phyloP scores from a whole-genome alignment of 1,284 basidiomycete species.

The Cutaneotrichosporon spelunceum region DNA sequence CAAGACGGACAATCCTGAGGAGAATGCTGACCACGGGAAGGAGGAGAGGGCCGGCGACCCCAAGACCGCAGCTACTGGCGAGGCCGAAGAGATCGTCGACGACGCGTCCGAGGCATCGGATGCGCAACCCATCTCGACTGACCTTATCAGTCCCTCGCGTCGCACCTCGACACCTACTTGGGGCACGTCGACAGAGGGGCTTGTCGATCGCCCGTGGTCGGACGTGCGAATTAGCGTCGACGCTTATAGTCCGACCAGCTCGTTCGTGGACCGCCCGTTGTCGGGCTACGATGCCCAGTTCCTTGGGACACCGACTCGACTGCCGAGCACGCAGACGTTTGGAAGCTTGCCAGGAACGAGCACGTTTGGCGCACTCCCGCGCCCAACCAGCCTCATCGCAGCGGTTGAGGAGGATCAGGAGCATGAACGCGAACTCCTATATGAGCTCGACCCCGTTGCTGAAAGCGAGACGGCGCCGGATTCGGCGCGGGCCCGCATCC shows the following conservation, averaged over 20 bases:
- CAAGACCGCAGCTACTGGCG: background rate
- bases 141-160: background rate
- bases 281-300: background rate
- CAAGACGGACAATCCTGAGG: background rate
- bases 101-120: background rate
- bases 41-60: background rate
- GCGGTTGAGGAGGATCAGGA: slow-evolving; percentile 1
- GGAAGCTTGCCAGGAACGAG: background rate
- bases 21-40: background rate
- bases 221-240: background rate
- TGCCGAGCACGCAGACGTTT: slow-evolving; percentile 7
- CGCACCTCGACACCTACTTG: background rate
- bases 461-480: background rate
- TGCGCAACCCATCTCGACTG: background rate
- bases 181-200: background rate
- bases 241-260: background rate
- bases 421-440: background rate
- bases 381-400: background rate
- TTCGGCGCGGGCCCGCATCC: background rate
- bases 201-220: background rate
- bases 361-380: slow-evolving; percentile 2
- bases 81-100: background rate
- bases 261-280: background rate
- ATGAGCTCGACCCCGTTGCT: background rate
- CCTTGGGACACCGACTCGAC: background rate